phyloP scores from a whole-genome alignment of 179 eudicot species.

The Drosera spatulata region DNA sequence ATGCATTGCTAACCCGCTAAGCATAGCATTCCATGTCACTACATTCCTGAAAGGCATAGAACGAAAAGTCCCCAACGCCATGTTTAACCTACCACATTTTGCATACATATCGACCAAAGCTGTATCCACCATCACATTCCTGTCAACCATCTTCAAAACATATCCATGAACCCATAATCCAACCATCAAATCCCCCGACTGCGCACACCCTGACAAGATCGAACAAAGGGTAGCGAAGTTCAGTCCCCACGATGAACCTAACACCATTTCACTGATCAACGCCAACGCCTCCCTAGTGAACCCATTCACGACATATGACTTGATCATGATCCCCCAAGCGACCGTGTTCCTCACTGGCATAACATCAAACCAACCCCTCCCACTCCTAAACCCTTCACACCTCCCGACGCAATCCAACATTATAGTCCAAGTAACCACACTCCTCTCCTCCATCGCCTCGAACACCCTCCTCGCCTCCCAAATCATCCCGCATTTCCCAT shows the following conservation, averaged over 20 bases:
- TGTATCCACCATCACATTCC: slow-evolving; percentile 15
- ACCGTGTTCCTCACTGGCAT: slow-evolving; percentile 31
- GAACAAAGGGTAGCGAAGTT: slow-evolving; percentile 16
- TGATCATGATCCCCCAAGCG: slow-evolving; percentile 31
- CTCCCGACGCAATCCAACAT: slow-evolving; percentile 21
- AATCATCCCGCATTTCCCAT: slow-evolving; percentile 25
- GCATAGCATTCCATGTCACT: slow-evolving; percentile 34
- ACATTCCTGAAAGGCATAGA: slow-evolving; percentile 17
- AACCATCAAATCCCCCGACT: slow-evolving; percentile 19
- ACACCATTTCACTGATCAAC: slow-evolving; percentile 19
- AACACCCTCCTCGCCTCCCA: slow-evolving; percentile 16
- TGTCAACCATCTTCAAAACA: slow-evolving; percentile 15
- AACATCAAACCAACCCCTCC: slow-evolving; percentile 22
- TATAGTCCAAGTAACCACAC: slow-evolving; percentile 32
- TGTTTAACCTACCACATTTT: slow-evolving; percentile 27
- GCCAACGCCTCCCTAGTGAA: slow-evolving; percentile 16
- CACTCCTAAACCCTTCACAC: slow-evolving; percentile 23
- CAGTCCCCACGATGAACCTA: slow-evolving; percentile 4
- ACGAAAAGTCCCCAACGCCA: slow-evolving; percentile 16
- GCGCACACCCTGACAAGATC: slow-evolving; percentile 21
- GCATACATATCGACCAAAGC: slow-evolving; percentile 35
- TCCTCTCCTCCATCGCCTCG: slow-evolving; percentile 21
- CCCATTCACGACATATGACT: slow-evolving; percentile 20
- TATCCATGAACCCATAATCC: slow-evolving; percentile 29
- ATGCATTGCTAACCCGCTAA: slow-evolving; percentile 30